A percentile compares a stretch with the other conserved stretches of the same genome.
These are phyloP conservation scores for Terana coerulea DNA, from an alignment of 768 basidiomycete genomes.

Conservation along the genomic window DNA sequence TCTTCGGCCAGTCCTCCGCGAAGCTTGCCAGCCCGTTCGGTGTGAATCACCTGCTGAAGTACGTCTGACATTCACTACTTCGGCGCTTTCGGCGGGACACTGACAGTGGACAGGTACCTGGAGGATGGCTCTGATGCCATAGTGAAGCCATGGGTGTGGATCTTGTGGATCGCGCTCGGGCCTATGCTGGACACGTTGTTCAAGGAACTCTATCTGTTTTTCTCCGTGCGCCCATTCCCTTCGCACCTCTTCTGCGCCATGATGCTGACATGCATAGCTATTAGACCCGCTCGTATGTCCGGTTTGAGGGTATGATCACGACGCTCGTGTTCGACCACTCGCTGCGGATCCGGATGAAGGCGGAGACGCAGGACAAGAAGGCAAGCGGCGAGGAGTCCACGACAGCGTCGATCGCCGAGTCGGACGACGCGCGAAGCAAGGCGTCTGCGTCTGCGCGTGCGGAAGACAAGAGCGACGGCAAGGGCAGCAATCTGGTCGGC, in stretches of 20 bases:
- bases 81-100: background rate
- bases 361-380: constrained; percentile 27
- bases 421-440: constrained; percentile 9
- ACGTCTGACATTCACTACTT: background rate
- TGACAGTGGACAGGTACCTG: constrained; percentile 40
- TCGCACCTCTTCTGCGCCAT: background rate
- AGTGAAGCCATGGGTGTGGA: constrained; percentile 69
- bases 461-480: too few species aligned
- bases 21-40: constrained; percentile 26
- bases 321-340: constrained; percentile 49
- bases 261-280: background rate
- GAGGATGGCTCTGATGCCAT: constrained; percentile 48
- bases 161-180: constrained; percentile 46
- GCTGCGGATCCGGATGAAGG: constrained; percentile 58
- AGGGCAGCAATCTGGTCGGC: constrained; percentile 55
- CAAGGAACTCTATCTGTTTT: constrained; percentile 49
- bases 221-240: constrained; percentile 19
- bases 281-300: constrained; percentile 43
- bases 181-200: constrained; percentile 40
- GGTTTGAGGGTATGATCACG: constrained; percentile 45
- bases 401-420: constrained; percentile 4
- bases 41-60: constrained; percentile 30
- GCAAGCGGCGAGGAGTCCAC: constrained; percentile 9
- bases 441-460: background rate
- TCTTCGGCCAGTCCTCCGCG: background rate